Conservation (phyloP, 2,329 filamentous ascomycete genomes). For the Arthrinium puccinioides region DNA sequence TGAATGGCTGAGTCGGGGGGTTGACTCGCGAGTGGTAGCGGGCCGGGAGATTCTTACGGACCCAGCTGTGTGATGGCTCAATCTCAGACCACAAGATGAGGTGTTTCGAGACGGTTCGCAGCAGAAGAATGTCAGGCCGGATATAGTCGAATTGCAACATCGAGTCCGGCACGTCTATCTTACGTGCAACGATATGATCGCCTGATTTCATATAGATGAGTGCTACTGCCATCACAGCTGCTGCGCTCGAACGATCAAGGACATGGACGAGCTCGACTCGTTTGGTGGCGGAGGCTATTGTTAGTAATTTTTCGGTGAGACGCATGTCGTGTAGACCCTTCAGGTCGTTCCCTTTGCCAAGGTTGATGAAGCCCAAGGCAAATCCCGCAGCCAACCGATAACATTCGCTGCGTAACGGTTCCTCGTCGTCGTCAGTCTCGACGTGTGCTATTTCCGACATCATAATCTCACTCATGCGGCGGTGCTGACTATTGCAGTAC, state of each 20-base stretch:
- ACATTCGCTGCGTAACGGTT: conserved; percentile 85
- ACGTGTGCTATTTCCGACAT: conserved; percentile 91
- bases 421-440: conserved; percentile 73
- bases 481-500: conserved; percentile 92
- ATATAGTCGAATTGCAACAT: conserved; percentile 91
- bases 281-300: conserved; percentile 80
- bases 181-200: conserved; percentile 76
- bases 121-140: conserved; percentile 82
- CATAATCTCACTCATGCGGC: conserved; percentile 98
- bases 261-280: conserved; percentile 89
- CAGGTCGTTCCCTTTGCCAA: conserved; percentile 83
- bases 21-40: conserved; percentile 58
- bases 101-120: conserved; percentile 83
- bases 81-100: conserved; percentile 90
- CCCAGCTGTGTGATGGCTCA: conserved; percentile 65
- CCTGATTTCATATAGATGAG: conserved; percentile 98
- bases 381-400: conserved; percentile 93
- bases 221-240: conserved; percentile 82
- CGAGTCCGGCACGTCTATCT: conserved; percentile 89
- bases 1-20: conserved; percentile 47
- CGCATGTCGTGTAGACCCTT: conserved; percentile 90
- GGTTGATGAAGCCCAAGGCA: conserved; percentile 86
- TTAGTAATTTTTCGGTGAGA: conserved; percentile 79
- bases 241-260: conserved; percentile 85
- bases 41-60: conserved; percentile 63